These are phyloP conservation scores for Sergeia podlipaevii DNA, from an alignment of 208 protist species.

Conservation along the genomic window DNA sequence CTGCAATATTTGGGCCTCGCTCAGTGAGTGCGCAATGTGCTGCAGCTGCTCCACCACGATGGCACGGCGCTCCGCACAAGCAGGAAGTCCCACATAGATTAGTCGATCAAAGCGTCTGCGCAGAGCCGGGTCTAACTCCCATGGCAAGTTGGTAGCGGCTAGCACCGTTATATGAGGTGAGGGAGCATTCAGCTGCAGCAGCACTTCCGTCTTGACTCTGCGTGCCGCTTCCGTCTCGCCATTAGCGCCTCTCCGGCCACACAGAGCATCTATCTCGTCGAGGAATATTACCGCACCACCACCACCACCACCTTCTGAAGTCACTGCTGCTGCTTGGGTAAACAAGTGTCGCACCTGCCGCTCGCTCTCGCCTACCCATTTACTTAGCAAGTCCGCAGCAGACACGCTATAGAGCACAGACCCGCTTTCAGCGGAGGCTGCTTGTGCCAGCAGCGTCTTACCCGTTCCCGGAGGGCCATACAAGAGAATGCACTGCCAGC, in stretches of 20 bases:
- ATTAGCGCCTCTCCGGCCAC: constrained; percentile 54
- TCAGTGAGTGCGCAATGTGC: constrained; percentile 33
- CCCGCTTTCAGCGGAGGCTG: constrained; percentile 94
- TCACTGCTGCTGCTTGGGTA: constrained; percentile 35
- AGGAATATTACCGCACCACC: constrained; percentile 89
- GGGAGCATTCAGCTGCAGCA: constrained; percentile 92
- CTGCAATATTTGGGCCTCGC: constrained; percentile 24
- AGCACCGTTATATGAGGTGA: constrained; percentile 64
- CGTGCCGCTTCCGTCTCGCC: constrained; percentile 88
- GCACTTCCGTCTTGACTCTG: constrained; percentile 99
- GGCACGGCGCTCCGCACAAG: constrained; percentile 15
- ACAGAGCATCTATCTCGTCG: constrained; percentile 94
- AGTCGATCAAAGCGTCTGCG: constrained; percentile 86
- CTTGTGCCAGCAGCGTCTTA: constrained; percentile 98
- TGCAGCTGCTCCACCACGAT: constrained; percentile 32
- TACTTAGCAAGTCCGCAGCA: constrained; percentile 93
- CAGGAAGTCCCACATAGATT: constrained; percentile 83
- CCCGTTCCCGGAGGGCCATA: constrained; percentile 97
- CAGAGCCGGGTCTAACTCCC: constrained; percentile 88
- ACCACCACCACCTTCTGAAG: neutral
- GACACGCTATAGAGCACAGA: constrained; percentile 92
- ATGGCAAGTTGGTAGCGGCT: constrained; percentile 91
- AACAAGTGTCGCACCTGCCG: constrained; percentile 95
- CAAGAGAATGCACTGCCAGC: constrained; percentile 96
- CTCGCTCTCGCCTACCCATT: constrained; percentile 98